These are phyloP conservation scores for Colletotrichum noveboracense DNA, from an alignment of 2,329 filamentous ascomycete genomes.

Conservation along the genomic window DNA sequence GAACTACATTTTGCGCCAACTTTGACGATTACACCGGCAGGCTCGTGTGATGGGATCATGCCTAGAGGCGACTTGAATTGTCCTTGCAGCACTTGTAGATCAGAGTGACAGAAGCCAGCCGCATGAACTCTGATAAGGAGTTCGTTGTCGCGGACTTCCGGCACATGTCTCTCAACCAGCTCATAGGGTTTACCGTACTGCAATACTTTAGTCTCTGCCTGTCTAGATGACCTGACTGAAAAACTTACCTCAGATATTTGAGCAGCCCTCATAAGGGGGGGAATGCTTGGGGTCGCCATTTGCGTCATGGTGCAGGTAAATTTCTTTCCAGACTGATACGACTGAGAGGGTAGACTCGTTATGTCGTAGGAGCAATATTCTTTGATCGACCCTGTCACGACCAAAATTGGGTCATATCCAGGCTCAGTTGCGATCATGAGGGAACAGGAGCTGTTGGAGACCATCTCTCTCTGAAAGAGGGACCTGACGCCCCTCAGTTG, in stretches of 20 bases:
- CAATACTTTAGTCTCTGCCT: neutral
- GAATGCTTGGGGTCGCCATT: neutral
- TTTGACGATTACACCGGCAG: slow-evolving; percentile 34
- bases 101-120: slow-evolving; percentile 42
- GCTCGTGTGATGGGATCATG: slow-evolving; percentile 40
- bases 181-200: slow-evolving; percentile 35
- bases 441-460: neutral
- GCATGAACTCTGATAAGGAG: slow-evolving; percentile 37
- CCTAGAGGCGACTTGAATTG: slow-evolving; percentile 32
- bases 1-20: slow-evolving; percentile 28
- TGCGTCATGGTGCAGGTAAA: neutral
- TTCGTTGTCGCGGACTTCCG: slow-evolving; percentile 28
- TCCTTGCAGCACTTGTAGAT: slow-evolving; percentile 38
- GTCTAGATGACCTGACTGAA: too few relatives aligned
- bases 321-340: neutral
- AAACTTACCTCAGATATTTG: slow-evolving; percentile 15
- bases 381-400: neutral
- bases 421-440: neutral
- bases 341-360: neutral
- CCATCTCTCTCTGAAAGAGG: neutral
- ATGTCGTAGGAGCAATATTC: neutral
- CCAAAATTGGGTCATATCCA: neutral
- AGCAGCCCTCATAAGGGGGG: slow-evolving; percentile 23
- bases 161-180: slow-evolving; percentile 24
- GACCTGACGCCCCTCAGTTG: neutral